These are phyloP conservation scores for Theileria orientalis DNA, from an alignment of 169 alveolate genomes.

Conservation along the genomic window DNA sequence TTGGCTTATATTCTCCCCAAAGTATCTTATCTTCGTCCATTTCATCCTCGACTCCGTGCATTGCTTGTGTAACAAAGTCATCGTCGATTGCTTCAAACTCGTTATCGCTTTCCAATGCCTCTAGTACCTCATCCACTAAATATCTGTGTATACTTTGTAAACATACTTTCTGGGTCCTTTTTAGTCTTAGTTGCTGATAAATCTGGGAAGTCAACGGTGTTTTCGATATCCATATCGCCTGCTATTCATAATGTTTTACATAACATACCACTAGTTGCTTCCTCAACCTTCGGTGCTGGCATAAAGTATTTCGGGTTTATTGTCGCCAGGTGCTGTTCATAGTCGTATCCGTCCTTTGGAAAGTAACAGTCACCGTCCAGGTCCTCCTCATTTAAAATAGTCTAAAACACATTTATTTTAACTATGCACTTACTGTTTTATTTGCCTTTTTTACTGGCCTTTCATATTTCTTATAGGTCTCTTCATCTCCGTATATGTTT, in stretches of 20 bases:
- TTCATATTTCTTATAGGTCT: conserved; percentile 23
- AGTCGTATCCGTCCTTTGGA: conserved; percentile 79
- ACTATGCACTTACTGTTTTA: neutral
- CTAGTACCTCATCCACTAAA: conserved; percentile 63
- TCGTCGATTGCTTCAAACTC: conserved; percentile 73
- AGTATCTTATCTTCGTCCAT: conserved; percentile 58
- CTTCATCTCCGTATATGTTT: conserved; percentile 42
- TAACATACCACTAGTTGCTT: neutral
- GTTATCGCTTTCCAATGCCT: conserved; percentile 66
- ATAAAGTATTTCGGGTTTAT: conserved; percentile 68
- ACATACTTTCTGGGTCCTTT: conserved; percentile 13
- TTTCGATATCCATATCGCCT: conserved; percentile 26
- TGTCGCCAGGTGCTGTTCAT: conserved; percentile 73
- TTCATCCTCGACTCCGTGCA: conserved; percentile 51
- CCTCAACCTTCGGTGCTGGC: conserved; percentile 23
- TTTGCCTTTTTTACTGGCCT: conserved; percentile 21
- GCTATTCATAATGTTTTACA: conserved; percentile 33
- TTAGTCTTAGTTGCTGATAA: neutral
- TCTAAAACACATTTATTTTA: neutral
- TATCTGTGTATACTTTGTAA: neutral
- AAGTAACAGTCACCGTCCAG: conserved; percentile 79
- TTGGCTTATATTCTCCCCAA: conserved; percentile 69
- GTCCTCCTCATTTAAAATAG: conserved; percentile 37
- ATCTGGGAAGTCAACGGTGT: conserved; percentile 41
- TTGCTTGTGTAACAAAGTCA: conserved; percentile 72